Percentiles rank a stretch among this genome's conserved stretches.
Evolutionary conservation across 1,139 yeast species (phyloP).

Genomic region (Casaregolazyma suthepensis): DNA sequence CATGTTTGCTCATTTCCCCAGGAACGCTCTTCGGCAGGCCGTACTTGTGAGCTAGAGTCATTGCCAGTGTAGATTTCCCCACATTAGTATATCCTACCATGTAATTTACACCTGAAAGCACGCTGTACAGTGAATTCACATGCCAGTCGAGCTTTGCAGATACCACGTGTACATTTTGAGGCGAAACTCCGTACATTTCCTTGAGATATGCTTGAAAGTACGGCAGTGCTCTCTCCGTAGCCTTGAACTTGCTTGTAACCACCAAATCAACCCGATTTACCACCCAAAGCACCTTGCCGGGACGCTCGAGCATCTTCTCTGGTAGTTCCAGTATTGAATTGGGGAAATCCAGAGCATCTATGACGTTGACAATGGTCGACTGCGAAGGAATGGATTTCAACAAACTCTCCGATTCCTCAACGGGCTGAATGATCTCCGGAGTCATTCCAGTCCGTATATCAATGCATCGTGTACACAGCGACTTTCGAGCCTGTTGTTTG

Average conservation of each 20-base stretch:
- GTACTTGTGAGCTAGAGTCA: constrained; percentile 13
- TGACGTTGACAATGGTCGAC: constrained; percentile 52
- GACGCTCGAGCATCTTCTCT: constrained; percentile 20
- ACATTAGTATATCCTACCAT: constrained; percentile 68
- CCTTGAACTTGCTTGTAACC: constrained; percentile 33
- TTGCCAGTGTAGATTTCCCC: constrained; percentile 62
- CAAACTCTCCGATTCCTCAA: constrained; percentile 16
- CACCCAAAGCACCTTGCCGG: constrained; percentile 41
- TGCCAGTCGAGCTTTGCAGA: constrained; percentile 54
- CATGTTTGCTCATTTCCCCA: not conserved
- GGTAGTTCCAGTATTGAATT: constrained; percentile 35
- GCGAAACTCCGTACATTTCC: constrained; percentile 38
- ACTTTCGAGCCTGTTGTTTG: constrained; percentile 13
- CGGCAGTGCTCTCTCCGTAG: constrained; percentile 37
- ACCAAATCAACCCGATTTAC: constrained; percentile 57
- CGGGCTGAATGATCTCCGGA: constrained; percentile 16
- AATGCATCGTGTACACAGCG: constrained; percentile 18
- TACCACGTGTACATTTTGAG: constrained; percentile 43
- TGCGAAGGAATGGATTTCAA: constrained; percentile 42
- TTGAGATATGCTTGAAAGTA: constrained; percentile 44
- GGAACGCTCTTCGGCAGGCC: constrained; percentile 2
- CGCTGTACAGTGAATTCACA: constrained; percentile 32
- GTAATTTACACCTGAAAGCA: constrained; percentile 44
- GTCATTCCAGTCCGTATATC: constrained; percentile 12
- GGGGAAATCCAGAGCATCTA: constrained; percentile 69